Evolutionary conservation across 73 alveolate species (phyloP).

Genomic region (Effrenium voratum): DNA sequence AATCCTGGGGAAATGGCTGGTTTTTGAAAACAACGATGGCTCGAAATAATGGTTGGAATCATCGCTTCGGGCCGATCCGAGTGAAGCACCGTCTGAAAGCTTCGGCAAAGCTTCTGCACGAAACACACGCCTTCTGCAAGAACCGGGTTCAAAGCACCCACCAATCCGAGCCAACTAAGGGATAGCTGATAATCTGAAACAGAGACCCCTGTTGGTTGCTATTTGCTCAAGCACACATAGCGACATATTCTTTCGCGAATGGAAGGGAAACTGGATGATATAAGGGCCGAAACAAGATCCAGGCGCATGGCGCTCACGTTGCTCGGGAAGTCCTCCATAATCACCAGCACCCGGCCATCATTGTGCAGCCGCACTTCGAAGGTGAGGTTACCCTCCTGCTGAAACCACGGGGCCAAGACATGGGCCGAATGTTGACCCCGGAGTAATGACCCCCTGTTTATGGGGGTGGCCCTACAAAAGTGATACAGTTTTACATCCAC

Average conservation of each 20-base stretch:
- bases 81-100: no score
- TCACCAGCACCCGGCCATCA: constrained; percentile 64
- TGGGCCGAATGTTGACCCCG: no score
- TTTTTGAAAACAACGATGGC: no score
- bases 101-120: no score
- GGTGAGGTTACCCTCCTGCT: not conserved
- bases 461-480: no score
- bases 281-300: not conserved
- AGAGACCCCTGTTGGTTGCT: not conserved
- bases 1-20: not conserved
- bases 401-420: not conserved
- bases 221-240: not conserved
- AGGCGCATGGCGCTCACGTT: not conserved
- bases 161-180: not conserved
- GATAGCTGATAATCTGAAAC: not conserved
- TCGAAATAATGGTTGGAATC: no score
- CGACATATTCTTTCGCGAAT: not conserved
- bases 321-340: constrained; percentile 57
- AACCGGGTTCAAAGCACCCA: not conserved
- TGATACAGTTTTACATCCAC: no score
- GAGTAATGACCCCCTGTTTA: no score
- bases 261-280: not conserved
- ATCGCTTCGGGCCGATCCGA: no score
- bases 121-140: not conserved
- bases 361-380: constrained; percentile 66